These are phyloP conservation scores for Emericellopsis terricola DNA, from an alignment of 495 filamentous ascomycete species.

Conservation along the genomic window DNA sequence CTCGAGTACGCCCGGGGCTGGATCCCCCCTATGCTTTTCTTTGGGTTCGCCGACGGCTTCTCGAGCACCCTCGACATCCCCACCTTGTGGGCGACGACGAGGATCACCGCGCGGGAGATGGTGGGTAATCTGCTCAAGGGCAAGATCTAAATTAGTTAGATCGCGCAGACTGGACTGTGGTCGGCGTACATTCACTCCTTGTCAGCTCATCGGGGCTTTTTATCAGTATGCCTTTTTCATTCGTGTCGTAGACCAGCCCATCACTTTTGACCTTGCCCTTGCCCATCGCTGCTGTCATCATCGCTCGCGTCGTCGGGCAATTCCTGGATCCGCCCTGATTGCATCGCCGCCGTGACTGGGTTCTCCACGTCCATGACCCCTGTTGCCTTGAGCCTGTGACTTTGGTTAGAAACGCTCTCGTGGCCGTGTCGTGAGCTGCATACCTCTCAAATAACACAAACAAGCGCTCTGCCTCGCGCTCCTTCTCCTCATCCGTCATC, in stretches of 20 bases:
- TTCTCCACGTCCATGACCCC: constrained; percentile 76
- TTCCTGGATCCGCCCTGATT: constrained; percentile 69
- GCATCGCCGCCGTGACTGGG: constrained; percentile 57
- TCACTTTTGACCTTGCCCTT: too few species aligned
- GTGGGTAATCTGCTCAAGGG: constrained; percentile 45
- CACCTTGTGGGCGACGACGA: constrained; percentile 59
- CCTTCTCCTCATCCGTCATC: constrained; percentile 87
- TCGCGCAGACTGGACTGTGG: too few species aligned
- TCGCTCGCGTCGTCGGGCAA: constrained; percentile 25
- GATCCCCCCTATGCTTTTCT: constrained; percentile 81
- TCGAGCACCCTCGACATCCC: constrained; percentile 58
- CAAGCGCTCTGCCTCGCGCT: constrained; percentile 77
- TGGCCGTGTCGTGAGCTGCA: too few species aligned
- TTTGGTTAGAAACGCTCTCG: too few species aligned
- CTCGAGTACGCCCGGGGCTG: constrained; percentile 79
- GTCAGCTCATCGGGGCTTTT: not conserved
- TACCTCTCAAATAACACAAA: constrained; percentile 94
- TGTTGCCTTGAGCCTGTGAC: constrained; percentile 57
- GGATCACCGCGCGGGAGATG: constrained; percentile 57
- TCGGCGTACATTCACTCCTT: not conserved
- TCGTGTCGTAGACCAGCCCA: too few species aligned
- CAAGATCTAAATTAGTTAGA: constrained; percentile 49
- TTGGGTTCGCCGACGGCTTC: constrained; percentile 67
- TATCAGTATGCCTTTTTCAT: too few species aligned
- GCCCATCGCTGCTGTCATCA: too few species aligned